A percentile compares a stretch with the other conserved stretches of the same genome.
Conservation (phyloP, 2,329 filamentous ascomycete genomes). For the Fusarium humuli region DNA sequence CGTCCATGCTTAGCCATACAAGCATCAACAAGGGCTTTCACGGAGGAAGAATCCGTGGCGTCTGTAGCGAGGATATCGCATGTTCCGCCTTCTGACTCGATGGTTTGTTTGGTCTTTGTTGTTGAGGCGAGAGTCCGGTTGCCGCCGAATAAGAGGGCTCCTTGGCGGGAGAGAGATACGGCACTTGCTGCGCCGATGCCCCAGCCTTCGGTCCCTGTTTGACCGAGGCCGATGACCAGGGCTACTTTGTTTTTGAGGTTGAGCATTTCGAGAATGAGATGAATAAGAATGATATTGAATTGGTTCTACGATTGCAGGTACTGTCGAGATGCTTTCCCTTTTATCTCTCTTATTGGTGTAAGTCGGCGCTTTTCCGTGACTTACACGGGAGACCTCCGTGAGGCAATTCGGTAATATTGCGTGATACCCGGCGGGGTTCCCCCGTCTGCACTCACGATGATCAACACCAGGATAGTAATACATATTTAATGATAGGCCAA, state of each 20-base stretch:
- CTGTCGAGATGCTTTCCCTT: accelerated
- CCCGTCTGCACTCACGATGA: slow-evolving; percentile 27
- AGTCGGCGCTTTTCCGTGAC: background rate
- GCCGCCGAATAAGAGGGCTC: slow-evolving; percentile 63
- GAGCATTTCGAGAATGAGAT: slow-evolving; percentile 47
- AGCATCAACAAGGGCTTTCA: slow-evolving; percentile 64
- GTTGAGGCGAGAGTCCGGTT: slow-evolving; percentile 58
- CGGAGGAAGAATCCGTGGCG: slow-evolving; percentile 64
- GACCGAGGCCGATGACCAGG: slow-evolving; percentile 60
- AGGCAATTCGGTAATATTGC: slow-evolving; percentile 30
- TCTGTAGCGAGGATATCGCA: slow-evolving; percentile 59
- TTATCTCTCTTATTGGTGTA: background rate
- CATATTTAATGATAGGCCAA: slow-evolving; percentile 36
- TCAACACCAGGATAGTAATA: slow-evolving; percentile 38
- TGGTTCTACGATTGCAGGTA: accelerated
- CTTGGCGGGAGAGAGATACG: slow-evolving; percentile 60
- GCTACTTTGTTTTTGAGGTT: slow-evolving; percentile 57
- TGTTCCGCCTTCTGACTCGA: slow-evolving; percentile 49
- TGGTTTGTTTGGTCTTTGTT: slow-evolving; percentile 53
- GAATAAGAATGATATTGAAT: background rate
- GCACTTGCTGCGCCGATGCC: slow-evolving; percentile 64
- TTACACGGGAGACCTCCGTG: slow-evolving; percentile 3
- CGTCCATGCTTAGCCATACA: slow-evolving; percentile 64
- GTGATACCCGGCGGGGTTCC: slow-evolving; percentile 35
- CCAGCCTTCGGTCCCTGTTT: slow-evolving; percentile 59